These are phyloP conservation scores for Phytophthora citricola DNA, from an alignment of 352 stramenopile species.

Conservation along the genomic window DNA sequence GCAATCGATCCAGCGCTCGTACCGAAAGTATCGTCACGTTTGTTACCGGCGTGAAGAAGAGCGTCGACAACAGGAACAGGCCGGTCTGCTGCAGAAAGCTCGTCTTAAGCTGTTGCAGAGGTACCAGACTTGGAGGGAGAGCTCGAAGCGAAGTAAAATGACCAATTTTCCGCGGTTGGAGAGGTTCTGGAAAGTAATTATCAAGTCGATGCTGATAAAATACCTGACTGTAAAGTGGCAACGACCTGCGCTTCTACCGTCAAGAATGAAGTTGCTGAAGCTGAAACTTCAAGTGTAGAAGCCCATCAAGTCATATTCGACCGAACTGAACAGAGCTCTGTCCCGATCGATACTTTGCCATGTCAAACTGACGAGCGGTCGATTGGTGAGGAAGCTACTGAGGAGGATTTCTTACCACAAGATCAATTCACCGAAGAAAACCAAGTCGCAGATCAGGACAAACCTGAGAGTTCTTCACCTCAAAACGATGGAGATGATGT, in stretches of 20 bases:
- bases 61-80: slow-evolving; percentile 14
- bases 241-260: neutral
- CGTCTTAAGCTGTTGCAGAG: slow-evolving; percentile 26
- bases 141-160: neutral
- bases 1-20: slow-evolving; percentile 19
- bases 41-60: slow-evolving; percentile 19
- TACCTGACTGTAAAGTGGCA: neutral
- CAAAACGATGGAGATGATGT: neutral
- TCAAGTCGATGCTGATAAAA: too few species aligned
- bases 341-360: neutral
- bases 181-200: neutral
- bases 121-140: slow-evolving; percentile 29
- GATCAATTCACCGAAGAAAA: neutral
- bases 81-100: slow-evolving; percentile 16
- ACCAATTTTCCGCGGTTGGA: neutral
- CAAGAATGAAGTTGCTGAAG: neutral
- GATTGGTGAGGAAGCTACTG: neutral
- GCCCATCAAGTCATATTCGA: neutral
- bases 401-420: neutral
- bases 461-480: neutral
- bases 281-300: neutral
- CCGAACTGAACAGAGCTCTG: neutral
- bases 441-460: neutral
- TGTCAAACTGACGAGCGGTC: neutral
- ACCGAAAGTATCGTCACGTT: slow-evolving; percentile 15